phyloP scores from a whole-genome alignment of 768 basidiomycete genomes.

The Candolleomyces aberdarensis region DNA sequence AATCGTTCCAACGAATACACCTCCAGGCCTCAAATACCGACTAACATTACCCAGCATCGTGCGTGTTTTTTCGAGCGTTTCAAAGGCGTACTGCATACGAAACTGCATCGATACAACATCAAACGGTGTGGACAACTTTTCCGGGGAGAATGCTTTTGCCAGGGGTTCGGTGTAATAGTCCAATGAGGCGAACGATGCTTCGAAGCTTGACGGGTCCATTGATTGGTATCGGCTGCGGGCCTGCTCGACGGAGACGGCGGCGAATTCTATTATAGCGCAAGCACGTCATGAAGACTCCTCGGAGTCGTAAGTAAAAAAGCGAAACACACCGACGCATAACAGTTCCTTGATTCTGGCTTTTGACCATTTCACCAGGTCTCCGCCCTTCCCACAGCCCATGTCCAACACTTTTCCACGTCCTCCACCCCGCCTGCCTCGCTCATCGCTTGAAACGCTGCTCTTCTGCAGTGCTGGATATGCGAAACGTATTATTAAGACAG shows the following conservation, averaged over 20 bases:
- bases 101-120: constrained; percentile 99
- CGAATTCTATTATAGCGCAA: constrained; percentile 62
- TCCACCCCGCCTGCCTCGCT: constrained; percentile 27
- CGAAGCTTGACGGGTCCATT: constrained; percentile 50
- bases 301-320: neutral
- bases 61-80: constrained; percentile 77
- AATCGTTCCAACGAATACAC: constrained; percentile 95
- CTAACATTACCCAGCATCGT: constrained; percentile 93
- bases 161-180: constrained; percentile 86
- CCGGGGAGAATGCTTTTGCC: constrained; percentile 61
- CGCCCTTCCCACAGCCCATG: constrained; percentile 98
- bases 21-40: constrained; percentile 74
- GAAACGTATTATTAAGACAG: constrained; percentile 90
- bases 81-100: constrained; percentile 99
- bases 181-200: constrained; percentile 77
- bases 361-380: constrained; percentile 93
- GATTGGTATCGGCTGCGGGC: constrained; percentile 70
- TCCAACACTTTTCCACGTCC: constrained; percentile 81
- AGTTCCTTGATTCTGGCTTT: constrained; percentile 81
- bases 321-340: constrained; percentile 68
- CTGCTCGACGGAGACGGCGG: constrained; percentile 83
- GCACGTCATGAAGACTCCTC: neutral
- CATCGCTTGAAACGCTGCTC: constrained; percentile 24
- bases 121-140: constrained; percentile 66
- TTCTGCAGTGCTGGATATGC: constrained; percentile 65